Percentiles rank a stretch among this genome's conserved stretches.
These are phyloP conservation scores for Rhodotorula sp. DNA, from an alignment of 1,284 basidiomycete genomes.

Conservation along the genomic window DNA sequence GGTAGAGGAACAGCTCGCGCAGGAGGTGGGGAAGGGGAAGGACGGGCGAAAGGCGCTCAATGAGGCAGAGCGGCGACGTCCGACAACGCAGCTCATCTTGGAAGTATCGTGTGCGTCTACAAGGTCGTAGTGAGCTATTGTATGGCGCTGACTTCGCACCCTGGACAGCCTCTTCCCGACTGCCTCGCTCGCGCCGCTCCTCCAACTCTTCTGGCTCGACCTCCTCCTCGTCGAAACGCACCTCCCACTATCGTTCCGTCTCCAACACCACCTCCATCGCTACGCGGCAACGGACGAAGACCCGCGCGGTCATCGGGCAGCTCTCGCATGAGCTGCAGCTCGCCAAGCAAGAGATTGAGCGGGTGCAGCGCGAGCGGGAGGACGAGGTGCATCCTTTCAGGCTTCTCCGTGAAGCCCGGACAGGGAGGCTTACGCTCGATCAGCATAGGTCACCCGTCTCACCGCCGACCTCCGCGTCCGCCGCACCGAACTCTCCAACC, in stretches of 20 bases:
- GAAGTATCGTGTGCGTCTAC: not conserved
- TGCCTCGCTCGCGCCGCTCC: not conserved
- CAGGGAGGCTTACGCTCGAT: too few species aligned
- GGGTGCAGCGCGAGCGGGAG: not conserved
- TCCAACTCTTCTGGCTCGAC: conserved; percentile 6
- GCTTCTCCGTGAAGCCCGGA: too few species aligned
- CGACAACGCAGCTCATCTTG: not conserved
- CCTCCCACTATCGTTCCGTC: not conserved
- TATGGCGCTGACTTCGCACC: not conserved
- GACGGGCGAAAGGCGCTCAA: not conserved
- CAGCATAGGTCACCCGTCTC: not conserved
- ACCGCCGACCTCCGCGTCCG: conserved; percentile 1
- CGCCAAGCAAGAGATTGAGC: not conserved
- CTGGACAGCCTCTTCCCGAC: not conserved
- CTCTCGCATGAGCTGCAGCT: conserved; percentile 14
- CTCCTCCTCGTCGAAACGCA: not conserved
- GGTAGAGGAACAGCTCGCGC: not conserved
- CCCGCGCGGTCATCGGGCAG: not conserved
- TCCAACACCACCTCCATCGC: not conserved
- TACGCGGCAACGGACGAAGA: too few species aligned
- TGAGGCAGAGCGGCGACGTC: not conserved
- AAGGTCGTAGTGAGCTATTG: too few species aligned
- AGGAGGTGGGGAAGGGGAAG: too few species aligned
- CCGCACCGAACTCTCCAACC: not conserved
- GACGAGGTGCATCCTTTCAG: not conserved